phyloP scores from a whole-genome alignment of 1,139 yeast genomes.

The Nakaseomyces bracarensis region DNA sequence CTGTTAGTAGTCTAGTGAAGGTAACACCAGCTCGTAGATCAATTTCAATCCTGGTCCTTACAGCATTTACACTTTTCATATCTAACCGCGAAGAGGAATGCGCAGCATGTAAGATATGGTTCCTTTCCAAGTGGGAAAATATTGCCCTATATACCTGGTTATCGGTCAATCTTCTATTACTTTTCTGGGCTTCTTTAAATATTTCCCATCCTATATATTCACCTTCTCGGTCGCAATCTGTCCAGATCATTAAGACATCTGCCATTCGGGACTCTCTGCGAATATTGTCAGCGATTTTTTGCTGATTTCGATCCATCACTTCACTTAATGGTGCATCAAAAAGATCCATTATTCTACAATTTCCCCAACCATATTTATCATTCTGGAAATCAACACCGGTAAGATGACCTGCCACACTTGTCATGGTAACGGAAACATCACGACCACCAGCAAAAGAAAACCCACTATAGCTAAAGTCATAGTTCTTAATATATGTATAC shows the following conservation, averaged over 20 bases:
- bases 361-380: conserved; percentile 51
- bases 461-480: conserved; percentile 56
- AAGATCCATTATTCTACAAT: conserved; percentile 55
- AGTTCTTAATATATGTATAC: conserved; percentile 67
- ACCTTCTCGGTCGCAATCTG: conserved; percentile 98
- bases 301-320: conserved; percentile 35
- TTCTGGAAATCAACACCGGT: conserved; percentile 56
- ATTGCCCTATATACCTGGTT: conserved; percentile 59
- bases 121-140: conserved; percentile 77
- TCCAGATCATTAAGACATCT: conserved; percentile 80
- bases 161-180: conserved; percentile 39
- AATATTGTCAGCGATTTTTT: conserved; percentile 62
- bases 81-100: conserved; percentile 56
- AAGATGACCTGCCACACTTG: conserved; percentile 85
- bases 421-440: conserved; percentile 76
- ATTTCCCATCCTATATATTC: conserved; percentile 92
- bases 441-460: conserved; percentile 41
- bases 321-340: conserved; percentile 60
- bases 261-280: conserved; percentile 53
- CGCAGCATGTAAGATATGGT: conserved; percentile 72
- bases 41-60: conserved; percentile 73
- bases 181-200: conserved; percentile 52
- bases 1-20: conserved; percentile 59
- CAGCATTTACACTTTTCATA: conserved; percentile 70
- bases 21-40: conserved; percentile 87